Conservation (phyloP, 2,329 filamentous ascomycete species). For the Paecilomyces niveus region DNA sequence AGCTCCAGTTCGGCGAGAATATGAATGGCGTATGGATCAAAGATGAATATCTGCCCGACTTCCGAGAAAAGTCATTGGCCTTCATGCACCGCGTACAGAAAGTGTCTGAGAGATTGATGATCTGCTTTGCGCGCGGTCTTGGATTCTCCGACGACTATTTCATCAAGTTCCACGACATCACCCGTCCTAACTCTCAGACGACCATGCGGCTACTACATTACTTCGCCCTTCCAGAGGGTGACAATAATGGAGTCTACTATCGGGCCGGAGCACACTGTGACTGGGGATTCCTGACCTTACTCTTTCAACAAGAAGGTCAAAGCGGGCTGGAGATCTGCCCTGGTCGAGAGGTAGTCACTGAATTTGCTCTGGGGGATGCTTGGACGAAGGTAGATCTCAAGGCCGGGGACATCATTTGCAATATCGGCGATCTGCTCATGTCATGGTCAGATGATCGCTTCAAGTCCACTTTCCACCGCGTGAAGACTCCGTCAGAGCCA, state of each 20-base stretch:
- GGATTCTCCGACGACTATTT: slow-evolving; percentile 53
- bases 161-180: slow-evolving; percentile 46
- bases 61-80: slow-evolving; percentile 35
- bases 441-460: slow-evolving; percentile 61
- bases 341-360: slow-evolving; percentile 53
- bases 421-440: slow-evolving; percentile 62
- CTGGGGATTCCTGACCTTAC: slow-evolving; percentile 56
- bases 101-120: slow-evolving; percentile 51
- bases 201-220: slow-evolving; percentile 54
- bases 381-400: slow-evolving; percentile 58
- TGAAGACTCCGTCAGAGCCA: slow-evolving; percentile 52
- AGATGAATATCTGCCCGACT: slow-evolving; percentile 43
- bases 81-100: slow-evolving; percentile 52
- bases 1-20: slow-evolving; percentile 54
- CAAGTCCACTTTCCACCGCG: slow-evolving; percentile 59
- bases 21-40: slow-evolving; percentile 49
- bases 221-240: slow-evolving; percentile 37
- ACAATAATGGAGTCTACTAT: slow-evolving; percentile 41
- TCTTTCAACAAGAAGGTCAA: slow-evolving; percentile 57
- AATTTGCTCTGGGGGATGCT: slow-evolving; percentile 51
- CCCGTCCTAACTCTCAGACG: slow-evolving; percentile 46
- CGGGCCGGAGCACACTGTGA: slow-evolving; percentile 58
- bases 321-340: slow-evolving; percentile 59
- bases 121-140: slow-evolving; percentile 52
- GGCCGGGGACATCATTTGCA: slow-evolving; percentile 53